Conservation (phyloP, 129 eudicot species). For the Saussurea involucrata region DNA sequence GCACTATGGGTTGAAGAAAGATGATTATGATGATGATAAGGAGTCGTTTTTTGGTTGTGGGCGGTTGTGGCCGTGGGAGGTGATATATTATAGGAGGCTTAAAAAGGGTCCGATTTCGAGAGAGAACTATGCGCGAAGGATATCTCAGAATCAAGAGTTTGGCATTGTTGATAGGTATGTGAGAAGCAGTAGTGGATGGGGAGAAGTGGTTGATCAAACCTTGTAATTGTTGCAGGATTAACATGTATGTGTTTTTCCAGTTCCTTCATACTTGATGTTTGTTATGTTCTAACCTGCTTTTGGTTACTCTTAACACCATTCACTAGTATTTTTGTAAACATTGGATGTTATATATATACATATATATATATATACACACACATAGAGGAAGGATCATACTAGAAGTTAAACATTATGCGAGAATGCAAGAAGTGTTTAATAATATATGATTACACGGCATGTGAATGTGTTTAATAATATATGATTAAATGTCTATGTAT, state of each 20-base stretch:
- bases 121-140: conserved; percentile 47
- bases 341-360: too few relatives aligned
- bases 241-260: not conserved
- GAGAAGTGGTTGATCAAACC: conserved; percentile 7
- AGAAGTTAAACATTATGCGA: too few relatives aligned
- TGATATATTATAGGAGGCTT: conserved; percentile 46
- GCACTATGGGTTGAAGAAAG: conserved; percentile 35
- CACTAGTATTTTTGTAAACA: not conserved
- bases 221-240: not conserved
- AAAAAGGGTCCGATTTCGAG: conserved; percentile 46
- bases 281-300: not conserved
- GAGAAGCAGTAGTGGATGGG: conserved; percentile 62
- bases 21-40: conserved; percentile 18
- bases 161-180: conserved; percentile 54
- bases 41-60: conserved; percentile 48
- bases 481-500: too few relatives aligned
- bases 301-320: not conserved
- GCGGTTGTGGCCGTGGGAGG: conserved; percentile 65
- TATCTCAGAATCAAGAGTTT: conserved; percentile 44
- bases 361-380: too few relatives aligned
- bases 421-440: too few relatives aligned
- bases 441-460: too few relatives aligned
- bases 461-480: too few relatives aligned
- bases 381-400: too few relatives aligned
- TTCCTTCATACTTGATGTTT: not conserved